These are phyloP conservation scores for Suillus weaverae DNA, from an alignment of 768 basidiomycete species.

Conservation along the genomic window DNA sequence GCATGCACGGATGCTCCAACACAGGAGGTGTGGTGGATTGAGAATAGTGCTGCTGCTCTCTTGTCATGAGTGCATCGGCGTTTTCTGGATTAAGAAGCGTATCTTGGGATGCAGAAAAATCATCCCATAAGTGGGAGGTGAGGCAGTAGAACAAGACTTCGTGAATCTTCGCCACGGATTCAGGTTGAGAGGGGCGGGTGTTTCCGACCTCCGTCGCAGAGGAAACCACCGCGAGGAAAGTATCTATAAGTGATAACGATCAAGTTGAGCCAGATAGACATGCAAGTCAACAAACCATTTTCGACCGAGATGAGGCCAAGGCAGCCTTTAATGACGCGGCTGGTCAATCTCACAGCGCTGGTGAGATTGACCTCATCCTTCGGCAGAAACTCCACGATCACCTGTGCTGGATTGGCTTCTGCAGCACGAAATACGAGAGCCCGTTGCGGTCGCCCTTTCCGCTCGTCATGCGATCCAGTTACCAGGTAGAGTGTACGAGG, in stretches of 20 bases:
- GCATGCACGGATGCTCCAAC: constrained; percentile 88
- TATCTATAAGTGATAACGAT: constrained; percentile 46
- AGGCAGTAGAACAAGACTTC: constrained; percentile 89
- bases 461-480: constrained; percentile 68
- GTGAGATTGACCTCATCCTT: constrained; percentile 69
- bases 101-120: constrained; percentile 54
- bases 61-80: constrained; percentile 43
- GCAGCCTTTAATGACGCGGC: constrained; percentile 75
- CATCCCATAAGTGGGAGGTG: constrained; percentile 84
- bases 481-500: constrained; percentile 75
- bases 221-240: constrained; percentile 83
- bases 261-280: not conserved
- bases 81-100: constrained; percentile 57
- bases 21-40: constrained; percentile 48
- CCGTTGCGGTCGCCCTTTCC: constrained; percentile 54
- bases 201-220: constrained; percentile 76
- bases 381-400: constrained; percentile 84
- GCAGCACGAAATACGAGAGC: constrained; percentile 75
- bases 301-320: constrained; percentile 78
- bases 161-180: constrained; percentile 80
- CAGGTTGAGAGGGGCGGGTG: constrained; percentile 57
- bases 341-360: constrained; percentile 66
- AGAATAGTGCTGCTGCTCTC: constrained; percentile 40
- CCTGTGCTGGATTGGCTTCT: constrained; percentile 51
- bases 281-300: constrained; percentile 47